Base-by-base conservation (phyloP, 352 stramenopile species). In the Globisporangium solare region DNA sequence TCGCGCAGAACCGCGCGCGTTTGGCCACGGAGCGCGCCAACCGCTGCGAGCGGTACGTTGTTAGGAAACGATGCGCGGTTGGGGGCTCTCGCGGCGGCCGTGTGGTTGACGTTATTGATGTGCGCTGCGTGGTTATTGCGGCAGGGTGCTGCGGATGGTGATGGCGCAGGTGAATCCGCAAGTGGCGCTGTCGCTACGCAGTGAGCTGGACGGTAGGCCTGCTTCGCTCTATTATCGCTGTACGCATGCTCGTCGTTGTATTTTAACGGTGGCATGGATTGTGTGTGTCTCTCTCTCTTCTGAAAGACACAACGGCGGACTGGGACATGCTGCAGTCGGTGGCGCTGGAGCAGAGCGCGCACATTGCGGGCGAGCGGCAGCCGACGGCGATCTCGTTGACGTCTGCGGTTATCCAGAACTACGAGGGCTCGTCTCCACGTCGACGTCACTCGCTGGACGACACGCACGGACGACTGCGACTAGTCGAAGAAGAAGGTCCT, bases 1-100 rank as follows among this genome's bases (percentile, higher is more conserved):
- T 90, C 6, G 79, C 79, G 18, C 79, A 90, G 61, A 90, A 84
- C 58, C 77, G 79, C 59, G 79, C 79, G 10, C 69, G 79, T 0
- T 55, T 67, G 17, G 73, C 79, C 39, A 83, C 77, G 0, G 79
- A 88, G 41, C 73, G 79, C 49, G 79, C 79, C 15, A 83, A 80
- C 58, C 79, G 71, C 31, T 72, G 71, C 37, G 79, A 90, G 68
- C 77, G 77, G 79, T 90, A 51, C 61, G 24, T 27, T 27, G 24
- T n/a, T n/a, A n/a, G n/a, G n/a, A n/a, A n/a, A n/a, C n/a, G n/a
- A n/a, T n/a, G n/a, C n/a, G n/a, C n/a, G n/a, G n/a, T n/a, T n/a
- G n/a, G n/a, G n/a, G n/a, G n/a, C n/a, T n/a, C n/a, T n/a, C n/a
- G n/a, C n/a, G n/a, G n/a, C n/a, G n/a, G n/a, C n/a, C n/a, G n/a